Evolutionary conservation across 768 basidiomycete genomes (phyloP), one percentile per base, ranked within the genome.

Genomic region (Ramaria sp.): DNA sequence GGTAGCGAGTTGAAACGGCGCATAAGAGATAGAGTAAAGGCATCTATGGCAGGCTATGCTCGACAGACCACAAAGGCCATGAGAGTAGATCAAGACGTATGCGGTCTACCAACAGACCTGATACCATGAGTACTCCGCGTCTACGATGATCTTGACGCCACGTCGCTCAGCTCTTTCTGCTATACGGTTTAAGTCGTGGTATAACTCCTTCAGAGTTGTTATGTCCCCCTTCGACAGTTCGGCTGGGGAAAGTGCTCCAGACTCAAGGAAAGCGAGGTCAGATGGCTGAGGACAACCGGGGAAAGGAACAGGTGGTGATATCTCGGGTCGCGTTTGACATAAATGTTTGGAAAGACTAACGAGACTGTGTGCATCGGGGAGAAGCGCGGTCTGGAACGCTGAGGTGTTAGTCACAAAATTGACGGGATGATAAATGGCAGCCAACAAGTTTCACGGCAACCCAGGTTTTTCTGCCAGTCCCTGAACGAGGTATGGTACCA

Each of bases 381-480:
- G 65, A 37, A 92, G 72, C 0, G 88, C 87, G 2, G 83, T 85
- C 83, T 88, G 19, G 42, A 38, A 47, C 63, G 53, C 59, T 63
- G 37, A 30, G 34, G 33, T 2, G 34, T 38, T 30, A 43, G n/a
- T 50, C 41, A 30, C 46, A 3, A 30, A 13, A 38, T n/a, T 27
- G 9, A 49, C 31, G 4, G 30, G 12, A n/a, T 9, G 19, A 43
- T 7, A 27, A 46, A 41, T 33, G 17, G 22, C 24, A 22, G 63
- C 83, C 59, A 60, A 86, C 88, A 58, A 94, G 72, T 69, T 95
- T 95, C 22, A 95, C 69, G 0, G 92, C 90, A 20, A 95, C 84
- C 82, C 88, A 91, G 0, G 87, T 90, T 60, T 80, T 74, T 22
- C 85, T 72, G 6, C 77, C 78, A 4, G 58, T 61, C 0, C 59